Conservation (phyloP, 352 stramenopile species). For the Phytophthora sojae region DNA sequence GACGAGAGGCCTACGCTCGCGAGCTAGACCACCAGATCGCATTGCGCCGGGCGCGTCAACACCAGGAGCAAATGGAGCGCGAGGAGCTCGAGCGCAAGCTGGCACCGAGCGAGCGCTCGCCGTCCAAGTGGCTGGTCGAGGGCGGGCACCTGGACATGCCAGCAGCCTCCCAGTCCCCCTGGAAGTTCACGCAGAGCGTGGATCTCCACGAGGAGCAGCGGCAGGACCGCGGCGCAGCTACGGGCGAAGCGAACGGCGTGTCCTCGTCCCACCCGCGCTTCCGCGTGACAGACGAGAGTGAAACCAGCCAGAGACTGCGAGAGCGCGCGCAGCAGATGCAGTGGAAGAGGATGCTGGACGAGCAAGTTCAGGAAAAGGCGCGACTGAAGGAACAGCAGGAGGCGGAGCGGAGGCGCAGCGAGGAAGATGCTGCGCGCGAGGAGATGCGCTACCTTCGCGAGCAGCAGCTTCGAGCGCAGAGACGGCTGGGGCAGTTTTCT, state of each 20-base stretch:
- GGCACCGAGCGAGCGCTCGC: slow-evolving; percentile 56
- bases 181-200: slow-evolving; percentile 27
- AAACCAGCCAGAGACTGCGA: slow-evolving; percentile 58
- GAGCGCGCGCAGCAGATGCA: slow-evolving; percentile 78
- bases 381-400: slow-evolving; percentile 57
- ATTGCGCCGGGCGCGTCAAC: slow-evolving; percentile 52
- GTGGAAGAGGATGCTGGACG: slow-evolving; percentile 72
- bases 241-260: slow-evolving; percentile 33
- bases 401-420: slow-evolving; percentile 41
- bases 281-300: slow-evolving; percentile 61
- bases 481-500: slow-evolving; percentile 41
- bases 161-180: slow-evolving; percentile 19
- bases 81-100: slow-evolving; percentile 70
- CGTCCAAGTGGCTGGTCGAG: slow-evolving; percentile 78
- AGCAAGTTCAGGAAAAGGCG: slow-evolving; percentile 78
- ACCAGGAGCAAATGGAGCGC: slow-evolving; percentile 58
- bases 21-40: slow-evolving; percentile 81
- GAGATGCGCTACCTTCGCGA: slow-evolving; percentile 63
- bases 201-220: slow-evolving; percentile 30
- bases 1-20: slow-evolving; percentile 71
- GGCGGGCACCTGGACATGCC: slow-evolving; percentile 50
- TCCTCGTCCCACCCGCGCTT: slow-evolving; percentile 55
- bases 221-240: slow-evolving; percentile 40
- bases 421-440: slow-evolving; percentile 53
- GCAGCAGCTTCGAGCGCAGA: slow-evolving; percentile 69